These are phyloP conservation scores for Fusarium napiforme DNA, from an alignment of 2,329 filamentous ascomycete species.

Conservation along the genomic window DNA sequence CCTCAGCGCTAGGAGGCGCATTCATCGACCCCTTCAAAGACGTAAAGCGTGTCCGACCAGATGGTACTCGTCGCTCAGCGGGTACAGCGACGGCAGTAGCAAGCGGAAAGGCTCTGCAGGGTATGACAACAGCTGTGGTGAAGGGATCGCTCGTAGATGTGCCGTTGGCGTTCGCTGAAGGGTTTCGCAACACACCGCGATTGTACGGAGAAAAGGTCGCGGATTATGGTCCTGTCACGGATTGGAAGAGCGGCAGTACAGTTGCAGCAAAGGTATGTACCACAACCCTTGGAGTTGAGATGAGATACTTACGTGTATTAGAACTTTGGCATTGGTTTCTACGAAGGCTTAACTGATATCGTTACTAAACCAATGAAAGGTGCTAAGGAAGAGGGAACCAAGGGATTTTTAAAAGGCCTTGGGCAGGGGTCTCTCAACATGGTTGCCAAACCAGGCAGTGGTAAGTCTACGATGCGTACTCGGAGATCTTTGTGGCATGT, in stretches of 20 bases:
- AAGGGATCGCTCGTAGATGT: not conserved
- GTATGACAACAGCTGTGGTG: not conserved
- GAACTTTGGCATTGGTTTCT: not conserved
- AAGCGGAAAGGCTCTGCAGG: not conserved
- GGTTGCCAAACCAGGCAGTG: not conserved
- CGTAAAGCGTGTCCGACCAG: not conserved
- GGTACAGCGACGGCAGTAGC: not conserved
- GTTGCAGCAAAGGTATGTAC: not conserved
- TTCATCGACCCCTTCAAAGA: conserved; percentile 4
- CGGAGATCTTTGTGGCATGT: too few relatives aligned
- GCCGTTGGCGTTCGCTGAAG: not conserved
- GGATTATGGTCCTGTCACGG: not conserved
- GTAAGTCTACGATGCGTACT: not conserved
- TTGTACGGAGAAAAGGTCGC: not conserved
- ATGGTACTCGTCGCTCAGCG: not conserved
- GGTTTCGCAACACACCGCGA: not conserved
- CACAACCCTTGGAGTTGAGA: fast-evolving
- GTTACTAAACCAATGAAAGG: not conserved
- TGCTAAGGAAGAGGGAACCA: not conserved
- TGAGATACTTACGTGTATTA: not conserved
- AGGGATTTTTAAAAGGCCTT: not conserved
- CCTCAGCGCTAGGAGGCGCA: not conserved
- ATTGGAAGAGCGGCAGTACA: not conserved
- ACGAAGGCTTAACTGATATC: not conserved
- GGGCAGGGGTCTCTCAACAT: not conserved